These are phyloP conservation scores for Cercophora newfieldiana DNA, from an alignment of 495 filamentous ascomycete species.

Conservation along the genomic window DNA sequence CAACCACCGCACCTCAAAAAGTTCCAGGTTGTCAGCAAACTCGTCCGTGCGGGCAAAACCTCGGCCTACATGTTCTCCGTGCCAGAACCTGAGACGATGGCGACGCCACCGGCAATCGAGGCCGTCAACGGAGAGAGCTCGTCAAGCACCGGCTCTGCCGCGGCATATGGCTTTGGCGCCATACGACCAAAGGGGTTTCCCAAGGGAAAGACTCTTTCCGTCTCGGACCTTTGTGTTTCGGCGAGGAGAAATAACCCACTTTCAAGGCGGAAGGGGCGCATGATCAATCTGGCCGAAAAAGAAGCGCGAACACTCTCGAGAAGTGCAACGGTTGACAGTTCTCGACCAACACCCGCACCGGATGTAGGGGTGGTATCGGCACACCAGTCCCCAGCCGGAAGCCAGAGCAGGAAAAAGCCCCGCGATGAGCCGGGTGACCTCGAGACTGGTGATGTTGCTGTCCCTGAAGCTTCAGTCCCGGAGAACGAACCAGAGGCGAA, in stretches of 20 bases:
- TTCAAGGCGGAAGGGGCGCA: conserved; percentile 32
- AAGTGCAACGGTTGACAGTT: background rate
- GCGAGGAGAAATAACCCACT: conserved; percentile 21
- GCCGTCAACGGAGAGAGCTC: background rate
- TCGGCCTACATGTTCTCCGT: conserved; percentile 48
- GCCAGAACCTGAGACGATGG: conserved; percentile 1
- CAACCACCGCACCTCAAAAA: conserved; percentile 48
- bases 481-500: background rate
- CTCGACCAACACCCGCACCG: background rate
- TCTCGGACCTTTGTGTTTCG: conserved; percentile 24
- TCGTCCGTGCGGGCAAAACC: conserved; percentile 45
- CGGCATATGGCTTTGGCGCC: conserved; percentile 32
- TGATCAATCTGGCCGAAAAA: background rate
- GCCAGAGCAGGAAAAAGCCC: background rate
- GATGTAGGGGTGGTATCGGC: background rate
- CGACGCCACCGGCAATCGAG: background rate
- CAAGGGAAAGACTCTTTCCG: conserved; percentile 15
- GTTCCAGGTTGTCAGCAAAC: conserved; percentile 42
- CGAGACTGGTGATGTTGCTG: background rate
- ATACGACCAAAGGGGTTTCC: conserved; percentile 27
- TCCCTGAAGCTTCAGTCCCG: background rate
- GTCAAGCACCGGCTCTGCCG: too few species aligned
- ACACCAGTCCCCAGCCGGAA: background rate
- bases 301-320: background rate
- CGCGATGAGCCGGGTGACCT: background rate